Evolutionary conservation across 768 basidiomycete species (phyloP).

Genomic region (Baorangia bicolor): DNA sequence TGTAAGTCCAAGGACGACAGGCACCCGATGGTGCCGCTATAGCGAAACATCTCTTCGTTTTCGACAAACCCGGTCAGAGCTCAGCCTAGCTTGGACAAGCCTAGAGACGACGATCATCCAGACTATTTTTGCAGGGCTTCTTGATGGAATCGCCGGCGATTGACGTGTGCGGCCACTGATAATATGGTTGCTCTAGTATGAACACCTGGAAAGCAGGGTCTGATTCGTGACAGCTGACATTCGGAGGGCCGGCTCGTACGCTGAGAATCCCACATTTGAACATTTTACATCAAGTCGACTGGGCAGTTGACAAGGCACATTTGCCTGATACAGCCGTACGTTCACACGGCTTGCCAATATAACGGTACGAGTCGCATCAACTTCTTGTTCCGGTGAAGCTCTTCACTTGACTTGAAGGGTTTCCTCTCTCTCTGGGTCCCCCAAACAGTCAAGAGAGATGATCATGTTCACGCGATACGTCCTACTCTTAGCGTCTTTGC

Average conservation of each 20-base stretch:
- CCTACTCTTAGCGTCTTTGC: slow-evolving; percentile 21
- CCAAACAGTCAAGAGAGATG: slow-evolving; percentile 14
- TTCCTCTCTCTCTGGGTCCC: slow-evolving; percentile 15
- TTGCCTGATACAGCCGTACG: slow-evolving; percentile 9
- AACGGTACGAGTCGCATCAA: slow-evolving; percentile 4
- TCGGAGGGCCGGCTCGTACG: background rate
- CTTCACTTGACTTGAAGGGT: slow-evolving; percentile 9
- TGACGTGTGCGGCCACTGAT: background rate
- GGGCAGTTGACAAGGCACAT: background rate
- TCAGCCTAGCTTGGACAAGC: background rate
- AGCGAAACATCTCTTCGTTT: background rate
- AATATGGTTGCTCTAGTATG: background rate
- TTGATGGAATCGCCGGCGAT: slow-evolving; percentile 9
- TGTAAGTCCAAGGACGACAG: background rate
- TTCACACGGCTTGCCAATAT: slow-evolving; percentile 27
- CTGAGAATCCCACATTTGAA: slow-evolving; percentile 7
- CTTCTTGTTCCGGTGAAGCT: slow-evolving; percentile 11
- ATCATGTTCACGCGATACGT: slow-evolving; percentile 26
- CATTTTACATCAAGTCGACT: background rate
- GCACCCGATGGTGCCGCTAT: slow-evolving; percentile 7
- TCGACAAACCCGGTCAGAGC: background rate
- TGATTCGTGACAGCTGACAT: background rate
- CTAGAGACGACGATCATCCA: slow-evolving; percentile 7
- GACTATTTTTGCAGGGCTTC: background rate
- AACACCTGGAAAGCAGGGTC: background rate